A percentile compares a stretch with the other conserved stretches of the same genome.
These are phyloP conservation scores for Spathaspora gorwiae DNA, from an alignment of 805 yeast genomes.

Conservation along the genomic window DNA sequence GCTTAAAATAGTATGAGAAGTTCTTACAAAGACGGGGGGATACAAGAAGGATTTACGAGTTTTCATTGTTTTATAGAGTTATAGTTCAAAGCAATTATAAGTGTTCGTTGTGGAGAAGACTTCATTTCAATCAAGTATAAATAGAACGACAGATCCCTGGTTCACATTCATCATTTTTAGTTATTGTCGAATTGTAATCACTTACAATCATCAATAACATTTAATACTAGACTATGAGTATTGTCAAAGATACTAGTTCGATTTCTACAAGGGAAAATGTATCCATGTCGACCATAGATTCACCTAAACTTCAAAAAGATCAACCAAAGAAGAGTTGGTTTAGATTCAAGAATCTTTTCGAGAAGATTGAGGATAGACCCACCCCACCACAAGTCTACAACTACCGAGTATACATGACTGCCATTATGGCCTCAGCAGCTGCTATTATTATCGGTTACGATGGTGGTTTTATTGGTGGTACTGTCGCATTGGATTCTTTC, in stretches of 20 bases:
- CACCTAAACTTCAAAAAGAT: background rate
- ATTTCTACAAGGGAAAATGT: background rate
- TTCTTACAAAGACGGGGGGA: background rate
- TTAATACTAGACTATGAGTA: background rate
- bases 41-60: background rate
- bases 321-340: constrained; percentile 2
- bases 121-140: no score
- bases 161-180: background rate
- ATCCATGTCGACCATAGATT: background rate
- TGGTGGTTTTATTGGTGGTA: constrained; percentile 39
- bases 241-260: background rate
- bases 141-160: background rate
- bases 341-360: constrained; percentile 16
- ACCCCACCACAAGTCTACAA: constrained; percentile 37
- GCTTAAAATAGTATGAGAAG: no score
- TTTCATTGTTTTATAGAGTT: background rate
- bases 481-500: constrained; percentile 31
- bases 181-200: background rate
- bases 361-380: constrained; percentile 34
- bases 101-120: background rate
- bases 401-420: constrained; percentile 28
- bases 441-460: constrained; percentile 40
- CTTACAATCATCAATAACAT: background rate
- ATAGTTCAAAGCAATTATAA: no score
- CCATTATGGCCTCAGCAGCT: constrained; percentile 34